Evolutionary conservation across 202 grass and related monocot genomes (phyloP), one percentile per base, ranked within the genome.

Genomic region (Carex sylvatica): DNA sequence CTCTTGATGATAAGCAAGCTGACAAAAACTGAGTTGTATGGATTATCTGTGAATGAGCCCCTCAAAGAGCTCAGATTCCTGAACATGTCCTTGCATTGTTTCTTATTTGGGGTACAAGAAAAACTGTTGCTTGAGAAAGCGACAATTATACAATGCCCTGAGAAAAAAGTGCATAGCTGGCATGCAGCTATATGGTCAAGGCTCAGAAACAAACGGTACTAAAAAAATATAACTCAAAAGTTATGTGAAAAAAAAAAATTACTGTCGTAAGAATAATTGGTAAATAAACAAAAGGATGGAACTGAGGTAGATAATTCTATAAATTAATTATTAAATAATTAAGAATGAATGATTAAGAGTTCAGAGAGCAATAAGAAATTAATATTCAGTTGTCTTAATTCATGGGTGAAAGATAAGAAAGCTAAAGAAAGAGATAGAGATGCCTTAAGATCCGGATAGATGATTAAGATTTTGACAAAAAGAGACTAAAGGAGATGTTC

Each of bases 1-100:
- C 6, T 67, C 12, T 63, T 80, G 79, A 65, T 35, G 12, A 66
- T 28, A 51, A 67, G 24, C 79, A 67, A 28, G 28, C 28, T 2
- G 76, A 56, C 36, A 81, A 49, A 81, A 81, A 24, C 16, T n/a
- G 26, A 63, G 63, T 51, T 65, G 59, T 80, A 80, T 46, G 30
- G 76, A 80, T 59, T 38, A 61, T 49, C 59, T 81, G 38, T 51
- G 63, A 40, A 66, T 46, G 58, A 30, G 61, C 9, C 79, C 56
- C 78, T 42, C 18, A 67, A 53, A 63, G 14, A 65, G 23, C 79
- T 6, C 61, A 81, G 31, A 81, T 81, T 67, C 38, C 79, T 66
- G 79, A 52, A 33, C 5, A 49, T 53, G 79, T 81, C 59, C 61
- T n/a, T 65, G 38, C 12, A 24, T 65, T 53, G 61, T 81, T 81